Evolutionary conservation across 345 rosid genomes (phyloP).

Genomic region (Luvunga scandens): DNA sequence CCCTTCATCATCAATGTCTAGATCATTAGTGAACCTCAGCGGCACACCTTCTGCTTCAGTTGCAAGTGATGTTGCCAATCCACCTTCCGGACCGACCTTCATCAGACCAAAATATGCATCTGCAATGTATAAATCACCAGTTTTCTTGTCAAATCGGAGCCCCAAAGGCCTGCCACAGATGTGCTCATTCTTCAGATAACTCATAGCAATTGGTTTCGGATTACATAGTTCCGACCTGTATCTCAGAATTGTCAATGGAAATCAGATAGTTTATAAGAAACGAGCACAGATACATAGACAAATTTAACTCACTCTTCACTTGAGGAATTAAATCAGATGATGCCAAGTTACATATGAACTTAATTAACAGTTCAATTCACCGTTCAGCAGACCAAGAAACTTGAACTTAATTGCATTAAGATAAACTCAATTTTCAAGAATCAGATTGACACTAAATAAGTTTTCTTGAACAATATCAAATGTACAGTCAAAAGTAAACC

Average conservation of each 20-base stretch:
- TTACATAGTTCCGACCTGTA: slow-evolving; percentile 75
- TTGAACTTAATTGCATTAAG: too few relatives aligned
- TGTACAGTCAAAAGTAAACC: neutral
- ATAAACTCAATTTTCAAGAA: neutral
- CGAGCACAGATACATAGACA: neutral
- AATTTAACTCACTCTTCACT: neutral
- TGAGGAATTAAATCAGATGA: neutral
- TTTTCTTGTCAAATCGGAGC: slow-evolving; percentile 74
- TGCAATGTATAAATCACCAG: slow-evolving; percentile 84
- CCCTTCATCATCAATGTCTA: slow-evolving; percentile 86
- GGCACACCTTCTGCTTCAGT: slow-evolving; percentile 85
- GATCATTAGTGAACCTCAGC: slow-evolving; percentile 76
- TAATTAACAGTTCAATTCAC: neutral
- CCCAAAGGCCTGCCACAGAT: slow-evolving; percentile 96
- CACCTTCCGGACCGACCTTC: slow-evolving; percentile 94
- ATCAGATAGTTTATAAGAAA: neutral
- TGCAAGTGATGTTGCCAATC: slow-evolving; percentile 65
- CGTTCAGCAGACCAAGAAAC: neutral
- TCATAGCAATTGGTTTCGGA: slow-evolving; percentile 57
- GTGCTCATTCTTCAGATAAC: slow-evolving; percentile 79
- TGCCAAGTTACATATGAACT: neutral
- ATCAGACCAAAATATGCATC: slow-evolving; percentile 90
- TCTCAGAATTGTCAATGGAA: neutral
- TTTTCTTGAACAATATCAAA: neutral
- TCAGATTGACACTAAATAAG: neutral